Conservation (phyloP, 306 rosid species). For the Vigna reflexopilosa region DNA sequence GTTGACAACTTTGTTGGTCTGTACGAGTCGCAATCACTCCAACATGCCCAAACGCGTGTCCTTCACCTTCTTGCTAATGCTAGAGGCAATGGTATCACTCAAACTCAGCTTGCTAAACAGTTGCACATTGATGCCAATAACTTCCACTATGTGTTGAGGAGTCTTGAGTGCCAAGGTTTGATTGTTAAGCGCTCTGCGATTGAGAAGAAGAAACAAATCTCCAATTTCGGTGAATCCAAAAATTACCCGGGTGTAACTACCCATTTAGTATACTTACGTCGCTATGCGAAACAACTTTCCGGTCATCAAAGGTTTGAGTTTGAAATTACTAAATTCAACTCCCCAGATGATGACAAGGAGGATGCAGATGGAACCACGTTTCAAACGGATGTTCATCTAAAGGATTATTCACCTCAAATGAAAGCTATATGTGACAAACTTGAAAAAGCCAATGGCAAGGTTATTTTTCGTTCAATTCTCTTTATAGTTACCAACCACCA, state of each 20-base stretch:
- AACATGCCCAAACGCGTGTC: conserved; percentile 55
- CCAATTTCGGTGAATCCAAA: conserved; percentile 52
- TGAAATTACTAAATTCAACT: conserved; percentile 58
- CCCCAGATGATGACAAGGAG: conserved; percentile 32
- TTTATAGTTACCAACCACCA: not conserved
- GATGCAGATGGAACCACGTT: conserved; percentile 34
- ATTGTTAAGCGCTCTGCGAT: conserved; percentile 75
- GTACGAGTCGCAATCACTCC: conserved; percentile 65
- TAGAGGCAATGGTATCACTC: conserved; percentile 75
- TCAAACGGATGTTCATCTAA: conserved; percentile 65
- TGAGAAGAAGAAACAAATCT: conserved; percentile 68
- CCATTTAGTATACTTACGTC: conserved; percentile 76
- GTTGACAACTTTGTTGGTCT: conserved; percentile 73
- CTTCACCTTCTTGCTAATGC: conserved; percentile 76
- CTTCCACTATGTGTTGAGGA: conserved; percentile 68
- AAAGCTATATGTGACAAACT: conserved; percentile 75
- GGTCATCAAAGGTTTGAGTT: conserved; percentile 74
- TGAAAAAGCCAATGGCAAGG: conserved; percentile 85
- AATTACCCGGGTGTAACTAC: conserved; percentile 60
- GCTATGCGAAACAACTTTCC: conserved; percentile 72
- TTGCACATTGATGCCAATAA: conserved; percentile 69
- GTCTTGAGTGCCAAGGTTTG: conserved; percentile 83
- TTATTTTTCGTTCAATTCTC: conserved; percentile 36
- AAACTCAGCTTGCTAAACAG: conserved; percentile 71
- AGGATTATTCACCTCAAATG: conserved; percentile 78